phyloP scores from a whole-genome alignment of 371 early-diverging fungal genomes.

The Pancytospora epiphaga region DNA sequence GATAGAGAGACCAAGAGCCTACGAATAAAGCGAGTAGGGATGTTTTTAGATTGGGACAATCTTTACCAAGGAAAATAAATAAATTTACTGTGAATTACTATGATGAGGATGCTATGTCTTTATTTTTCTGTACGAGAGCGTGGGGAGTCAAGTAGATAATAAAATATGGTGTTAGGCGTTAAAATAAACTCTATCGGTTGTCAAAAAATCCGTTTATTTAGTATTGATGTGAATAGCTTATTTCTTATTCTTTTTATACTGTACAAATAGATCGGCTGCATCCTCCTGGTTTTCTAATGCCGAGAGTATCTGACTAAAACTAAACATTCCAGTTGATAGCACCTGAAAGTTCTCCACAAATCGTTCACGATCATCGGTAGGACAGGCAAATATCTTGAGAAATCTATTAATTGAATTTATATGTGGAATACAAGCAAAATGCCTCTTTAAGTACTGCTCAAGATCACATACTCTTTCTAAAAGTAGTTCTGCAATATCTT shows the following conservation, averaged over 20 bases:
- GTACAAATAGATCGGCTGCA: conserved; percentile 1
- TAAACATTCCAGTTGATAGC: conserved; percentile 46
- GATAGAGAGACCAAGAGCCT: not conserved
- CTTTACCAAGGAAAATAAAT: not conserved
- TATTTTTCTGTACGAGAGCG: too few species aligned
- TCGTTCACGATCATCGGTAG: conserved; percentile 20
- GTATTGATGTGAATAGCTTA: too few species aligned
- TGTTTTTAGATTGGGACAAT: not conserved
- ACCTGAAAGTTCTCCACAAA: conserved; percentile 55
- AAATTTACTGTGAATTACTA: too few species aligned
- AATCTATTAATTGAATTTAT: conserved; percentile 49
- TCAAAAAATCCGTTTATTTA: too few species aligned
- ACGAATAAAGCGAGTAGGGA: not conserved
- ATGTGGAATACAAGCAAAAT: conserved; percentile 3
- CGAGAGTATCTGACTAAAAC: conserved; percentile 48
- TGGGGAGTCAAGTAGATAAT: too few species aligned
- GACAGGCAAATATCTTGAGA: conserved; percentile 49
- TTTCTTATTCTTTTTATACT: conserved; percentile 29
- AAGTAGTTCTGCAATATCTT: conserved; percentile 17
- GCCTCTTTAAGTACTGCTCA: conserved; percentile 28
- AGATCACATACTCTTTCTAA: conserved; percentile 37
- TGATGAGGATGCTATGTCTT: too few species aligned
- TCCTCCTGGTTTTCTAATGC: conserved; percentile 13
- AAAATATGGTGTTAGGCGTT: too few species aligned
- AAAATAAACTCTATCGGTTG: too few species aligned